Conservation (phyloP, 208 protist species). For the Trypanosoma scelopori region DNA sequence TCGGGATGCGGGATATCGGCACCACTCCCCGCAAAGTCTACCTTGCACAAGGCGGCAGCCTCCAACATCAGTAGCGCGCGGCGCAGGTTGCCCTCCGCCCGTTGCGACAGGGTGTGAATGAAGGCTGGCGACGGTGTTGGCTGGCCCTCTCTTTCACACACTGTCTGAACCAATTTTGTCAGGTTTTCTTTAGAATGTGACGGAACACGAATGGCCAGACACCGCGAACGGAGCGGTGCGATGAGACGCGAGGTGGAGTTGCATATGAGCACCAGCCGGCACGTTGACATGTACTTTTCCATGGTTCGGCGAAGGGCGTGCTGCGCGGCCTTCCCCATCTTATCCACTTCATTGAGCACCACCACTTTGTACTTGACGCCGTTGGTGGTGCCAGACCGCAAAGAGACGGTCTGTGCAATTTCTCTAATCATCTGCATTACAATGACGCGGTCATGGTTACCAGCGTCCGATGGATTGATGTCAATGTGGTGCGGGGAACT, state of each 20-base stretch:
- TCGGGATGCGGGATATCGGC: slow-evolving; percentile 86
- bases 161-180: slow-evolving; percentile 45
- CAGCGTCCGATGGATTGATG: slow-evolving; percentile 98
- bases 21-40: slow-evolving; percentile 79
- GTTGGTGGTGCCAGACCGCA: slow-evolving; percentile 45
- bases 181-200: slow-evolving; percentile 94
- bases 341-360: slow-evolving; percentile 98
- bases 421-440: slow-evolving; percentile 99
- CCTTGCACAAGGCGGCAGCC: slow-evolving; percentile 82
- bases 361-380: slow-evolving; percentile 93
- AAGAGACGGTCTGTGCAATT: slow-evolving; percentile 94
- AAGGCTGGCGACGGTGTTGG: slow-evolving; percentile 65
- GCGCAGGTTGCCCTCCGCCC: slow-evolving; percentile 94
- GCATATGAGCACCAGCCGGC: slow-evolving; percentile 97
- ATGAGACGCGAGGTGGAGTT: slow-evolving; percentile 95
- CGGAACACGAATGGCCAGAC: slow-evolving; percentile 96
- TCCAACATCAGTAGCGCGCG: slow-evolving; percentile 97
- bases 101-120: slow-evolving; percentile 59
- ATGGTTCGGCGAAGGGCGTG: slow-evolving; percentile 99
- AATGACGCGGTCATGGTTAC: slow-evolving; percentile 96
- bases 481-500: slow-evolving; percentile 98
- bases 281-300: slow-evolving; percentile 99
- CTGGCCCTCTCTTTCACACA: slow-evolving; percentile 74
- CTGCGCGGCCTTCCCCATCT: slow-evolving; percentile 96
- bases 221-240: slow-evolving; percentile 97